Percentiles rank a stretch among this genome's conserved stretches.
Evolutionary conservation across 225 moss, liverwort and hornwort species (phyloP).

Genomic region (Takakia lepidozioides): DNA sequence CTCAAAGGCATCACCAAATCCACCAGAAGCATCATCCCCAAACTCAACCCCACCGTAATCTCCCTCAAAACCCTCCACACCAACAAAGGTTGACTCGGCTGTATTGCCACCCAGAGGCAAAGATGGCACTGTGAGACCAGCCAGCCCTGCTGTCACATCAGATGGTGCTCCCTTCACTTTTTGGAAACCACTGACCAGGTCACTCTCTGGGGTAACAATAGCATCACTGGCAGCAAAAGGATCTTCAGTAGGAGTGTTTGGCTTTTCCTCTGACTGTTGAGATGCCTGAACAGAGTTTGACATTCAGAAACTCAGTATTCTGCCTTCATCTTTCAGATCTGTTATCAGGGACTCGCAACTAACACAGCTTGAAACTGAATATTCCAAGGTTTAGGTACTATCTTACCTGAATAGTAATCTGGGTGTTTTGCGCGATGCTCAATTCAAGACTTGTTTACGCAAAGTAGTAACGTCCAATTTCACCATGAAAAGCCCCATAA

Average conservation of each 20-base stretch:
- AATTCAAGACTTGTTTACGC: no score
- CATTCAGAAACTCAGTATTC: no score
- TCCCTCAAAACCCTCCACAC: slow-evolving; percentile 95
- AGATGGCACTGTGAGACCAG: slow-evolving; percentile 78
- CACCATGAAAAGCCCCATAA: no score
- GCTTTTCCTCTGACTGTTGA: slow-evolving; percentile 66
- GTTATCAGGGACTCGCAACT: no score
- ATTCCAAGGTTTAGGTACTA: no score
- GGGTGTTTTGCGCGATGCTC: no score
- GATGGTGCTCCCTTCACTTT: slow-evolving; percentile 77
- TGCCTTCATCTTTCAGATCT: no score
- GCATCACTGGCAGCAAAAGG: slow-evolving; percentile 99
- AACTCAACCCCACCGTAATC: slow-evolving; percentile 93
- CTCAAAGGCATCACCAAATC: slow-evolving; percentile 95
- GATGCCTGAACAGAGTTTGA: slow-evolving; percentile 13
- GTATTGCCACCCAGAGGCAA: slow-evolving; percentile 55
- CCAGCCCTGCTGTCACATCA: slow-evolving; percentile 87
- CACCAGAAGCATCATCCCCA: slow-evolving; percentile 94
- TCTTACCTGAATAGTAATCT: no score
- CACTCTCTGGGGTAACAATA: slow-evolving; percentile 79
- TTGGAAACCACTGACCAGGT: slow-evolving; percentile 86
- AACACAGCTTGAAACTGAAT: no score
- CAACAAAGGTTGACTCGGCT: slow-evolving; percentile 49
- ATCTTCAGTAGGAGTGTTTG: slow-evolving; percentile 66
- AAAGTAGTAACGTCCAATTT: no score